phyloP scores from a whole-genome alignment of 1,284 basidiomycete species.

The Hymenochaete sp. region DNA sequence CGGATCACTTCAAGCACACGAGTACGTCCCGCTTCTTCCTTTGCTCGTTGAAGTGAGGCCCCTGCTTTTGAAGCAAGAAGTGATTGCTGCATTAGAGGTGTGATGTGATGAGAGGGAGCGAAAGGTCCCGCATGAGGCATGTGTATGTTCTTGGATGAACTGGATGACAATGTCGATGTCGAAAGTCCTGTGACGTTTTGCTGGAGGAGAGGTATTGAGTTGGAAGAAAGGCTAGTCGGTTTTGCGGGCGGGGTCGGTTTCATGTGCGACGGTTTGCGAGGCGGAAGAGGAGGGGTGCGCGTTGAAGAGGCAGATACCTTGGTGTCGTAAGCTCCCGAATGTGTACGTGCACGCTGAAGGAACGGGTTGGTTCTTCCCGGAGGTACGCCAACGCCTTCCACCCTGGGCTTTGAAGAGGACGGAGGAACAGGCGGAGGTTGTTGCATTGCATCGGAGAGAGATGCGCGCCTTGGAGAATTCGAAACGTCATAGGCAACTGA shows the following conservation, averaged over 20 bases:
- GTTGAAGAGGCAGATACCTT: conserved; percentile 1
- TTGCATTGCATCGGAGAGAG: conserved; percentile 9
- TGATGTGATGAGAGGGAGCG: conserved; percentile 17
- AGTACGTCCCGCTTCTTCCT: conserved; percentile 58
- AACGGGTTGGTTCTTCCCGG: conserved; percentile 31
- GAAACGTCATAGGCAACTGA: too few species aligned
- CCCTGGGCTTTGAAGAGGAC: conserved; percentile 9
- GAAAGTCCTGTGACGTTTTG: too few species aligned
- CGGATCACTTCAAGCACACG: conserved; percentile 56
- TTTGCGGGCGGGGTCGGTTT: not conserved
- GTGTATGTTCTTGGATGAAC: too few species aligned
- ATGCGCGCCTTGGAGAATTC: conserved; percentile 13
- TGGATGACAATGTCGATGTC: too few species aligned
- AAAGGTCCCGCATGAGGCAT: too few species aligned
- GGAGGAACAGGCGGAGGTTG: conserved; percentile 14
- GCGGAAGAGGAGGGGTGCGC: conserved; percentile 23
- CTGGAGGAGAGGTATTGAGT: too few species aligned
- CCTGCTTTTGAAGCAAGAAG: conserved; percentile 61
- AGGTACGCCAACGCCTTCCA: conserved; percentile 17
- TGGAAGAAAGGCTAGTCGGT: conserved; percentile 21
- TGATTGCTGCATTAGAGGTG: conserved; percentile 55
- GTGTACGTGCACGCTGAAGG: conserved; percentile 25
- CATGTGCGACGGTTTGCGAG: conserved; percentile 22
- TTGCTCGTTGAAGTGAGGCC: conserved; percentile 56
- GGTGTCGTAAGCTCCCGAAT: conserved; percentile 13